phyloP scores from a whole-genome alignment of 331 rosid species.

The Malus hybrid region DNA sequence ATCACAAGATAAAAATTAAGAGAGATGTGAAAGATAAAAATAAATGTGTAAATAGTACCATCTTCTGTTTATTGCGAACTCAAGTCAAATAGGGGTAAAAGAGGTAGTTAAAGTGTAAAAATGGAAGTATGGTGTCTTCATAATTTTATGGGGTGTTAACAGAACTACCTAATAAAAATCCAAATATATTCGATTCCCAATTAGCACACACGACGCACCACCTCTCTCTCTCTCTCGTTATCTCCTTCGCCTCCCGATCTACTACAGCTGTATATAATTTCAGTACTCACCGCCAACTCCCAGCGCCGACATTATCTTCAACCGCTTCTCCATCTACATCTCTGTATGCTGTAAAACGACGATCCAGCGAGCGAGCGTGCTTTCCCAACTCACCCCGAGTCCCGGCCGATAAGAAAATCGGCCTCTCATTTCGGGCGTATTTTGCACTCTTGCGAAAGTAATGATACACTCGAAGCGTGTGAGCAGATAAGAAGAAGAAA shows the following conservation, averaged over 20 bases:
- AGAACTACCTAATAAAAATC: not conserved
- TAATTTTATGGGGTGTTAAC: too few species aligned
- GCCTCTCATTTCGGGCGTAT: too few species aligned
- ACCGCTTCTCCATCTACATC: not conserved
- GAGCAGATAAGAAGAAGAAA: not conserved
- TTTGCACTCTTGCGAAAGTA: not conserved
- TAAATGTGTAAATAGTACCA: fast-evolving
- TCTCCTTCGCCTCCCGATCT: not conserved
- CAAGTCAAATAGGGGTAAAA: too few species aligned
- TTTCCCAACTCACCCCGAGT: not conserved
- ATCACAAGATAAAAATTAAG: fast-evolving
- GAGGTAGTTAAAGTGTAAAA: too few species aligned
- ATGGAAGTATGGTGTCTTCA: too few species aligned
- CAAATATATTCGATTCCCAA: not conserved
- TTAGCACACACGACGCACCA: not conserved
- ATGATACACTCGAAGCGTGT: not conserved
- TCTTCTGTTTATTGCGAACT: too few species aligned
- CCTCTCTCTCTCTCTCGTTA: not conserved
- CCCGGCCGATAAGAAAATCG: not conserved
- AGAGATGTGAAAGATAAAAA: fast-evolving
- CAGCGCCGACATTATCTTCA: not conserved
- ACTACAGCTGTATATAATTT: not conserved
- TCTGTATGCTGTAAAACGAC: not conserved
- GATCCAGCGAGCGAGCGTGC: not conserved
- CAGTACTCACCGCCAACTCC: not conserved